Conservation (phyloP, 305 asterid species). For the Fraxinus greggii region DNA sequence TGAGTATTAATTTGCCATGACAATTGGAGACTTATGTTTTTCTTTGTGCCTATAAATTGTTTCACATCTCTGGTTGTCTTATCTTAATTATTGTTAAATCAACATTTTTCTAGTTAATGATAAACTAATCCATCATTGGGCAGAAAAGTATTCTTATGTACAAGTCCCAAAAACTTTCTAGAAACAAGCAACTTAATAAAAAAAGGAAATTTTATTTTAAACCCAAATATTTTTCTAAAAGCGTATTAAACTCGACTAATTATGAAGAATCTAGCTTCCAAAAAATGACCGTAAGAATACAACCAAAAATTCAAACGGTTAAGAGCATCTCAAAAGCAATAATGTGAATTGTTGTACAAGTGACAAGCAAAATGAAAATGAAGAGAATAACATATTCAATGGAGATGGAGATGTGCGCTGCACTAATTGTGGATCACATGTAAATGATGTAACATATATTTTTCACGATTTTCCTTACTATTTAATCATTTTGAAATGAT, state of each 20-base stretch:
- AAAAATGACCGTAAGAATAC: not conserved
- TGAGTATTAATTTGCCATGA: too few relatives aligned
- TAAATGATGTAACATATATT: too few relatives aligned
- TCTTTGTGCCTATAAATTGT: not conserved
- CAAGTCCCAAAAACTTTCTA: not conserved
- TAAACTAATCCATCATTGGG: not conserved
- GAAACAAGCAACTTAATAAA: not conserved
- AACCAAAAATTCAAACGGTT: not conserved
- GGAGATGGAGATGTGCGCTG: too few relatives aligned
- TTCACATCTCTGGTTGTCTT: too few relatives aligned
- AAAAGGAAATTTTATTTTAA: too few relatives aligned
- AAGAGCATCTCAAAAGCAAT: not conserved
- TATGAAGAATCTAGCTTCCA: not conserved
- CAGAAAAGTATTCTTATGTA: not conserved
- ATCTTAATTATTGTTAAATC: not conserved
- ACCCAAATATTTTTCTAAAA: not conserved
- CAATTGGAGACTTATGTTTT: not conserved
- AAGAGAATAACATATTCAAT: not conserved
- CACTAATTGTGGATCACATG: too few relatives aligned
- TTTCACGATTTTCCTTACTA: too few relatives aligned
- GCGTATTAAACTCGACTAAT: too few relatives aligned
- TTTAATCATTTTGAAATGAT: too few relatives aligned
- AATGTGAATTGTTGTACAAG: not conserved
- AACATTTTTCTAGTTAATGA: not conserved
- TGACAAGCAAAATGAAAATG: not conserved